phyloP scores from a whole-genome alignment of 2,329 filamentous ascomycete genomes.

The Nemania sp. region DNA sequence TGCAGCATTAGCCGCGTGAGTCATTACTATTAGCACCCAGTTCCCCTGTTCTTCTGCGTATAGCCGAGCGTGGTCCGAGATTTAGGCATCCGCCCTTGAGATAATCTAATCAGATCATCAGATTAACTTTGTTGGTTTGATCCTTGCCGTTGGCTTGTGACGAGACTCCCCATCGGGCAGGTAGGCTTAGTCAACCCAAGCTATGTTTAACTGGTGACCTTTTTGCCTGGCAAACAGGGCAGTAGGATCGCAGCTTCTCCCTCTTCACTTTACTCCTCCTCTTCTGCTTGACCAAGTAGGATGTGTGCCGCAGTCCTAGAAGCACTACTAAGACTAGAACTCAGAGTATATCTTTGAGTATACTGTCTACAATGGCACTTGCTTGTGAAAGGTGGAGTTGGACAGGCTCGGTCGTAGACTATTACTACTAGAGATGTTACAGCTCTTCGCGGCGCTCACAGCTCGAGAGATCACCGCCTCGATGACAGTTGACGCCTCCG shows the following conservation, averaged over 20 bases:
- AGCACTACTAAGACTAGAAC: not conserved
- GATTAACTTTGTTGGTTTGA: not conserved
- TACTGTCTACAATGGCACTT: too few relatives aligned
- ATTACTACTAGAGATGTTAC: not conserved
- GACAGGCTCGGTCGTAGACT: not conserved
- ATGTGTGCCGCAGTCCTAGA: not conserved
- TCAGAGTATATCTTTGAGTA: too few relatives aligned
- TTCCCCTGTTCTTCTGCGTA: not conserved
- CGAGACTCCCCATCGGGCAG: too few relatives aligned
- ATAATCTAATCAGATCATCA: not conserved
- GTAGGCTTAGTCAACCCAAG: too few relatives aligned
- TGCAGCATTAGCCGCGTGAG: not conserved
- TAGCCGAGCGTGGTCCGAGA: slow-evolving; percentile 18
- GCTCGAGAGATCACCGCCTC: not conserved
- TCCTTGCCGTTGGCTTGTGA: too few relatives aligned
- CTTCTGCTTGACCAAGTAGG: not conserved
- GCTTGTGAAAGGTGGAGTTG: too few relatives aligned
- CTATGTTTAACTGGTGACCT: too few relatives aligned
- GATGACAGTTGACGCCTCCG: not conserved
- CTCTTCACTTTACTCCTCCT: not conserved
- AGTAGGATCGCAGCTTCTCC: not conserved
- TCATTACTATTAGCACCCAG: not conserved
- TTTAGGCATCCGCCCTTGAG: slow-evolving; percentile 9
- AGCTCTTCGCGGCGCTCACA: not conserved
- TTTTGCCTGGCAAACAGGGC: too few relatives aligned